Base-by-base conservation (phyloP, 192 early-diverging fungal species). In the Spinellus fusiger region DNA sequence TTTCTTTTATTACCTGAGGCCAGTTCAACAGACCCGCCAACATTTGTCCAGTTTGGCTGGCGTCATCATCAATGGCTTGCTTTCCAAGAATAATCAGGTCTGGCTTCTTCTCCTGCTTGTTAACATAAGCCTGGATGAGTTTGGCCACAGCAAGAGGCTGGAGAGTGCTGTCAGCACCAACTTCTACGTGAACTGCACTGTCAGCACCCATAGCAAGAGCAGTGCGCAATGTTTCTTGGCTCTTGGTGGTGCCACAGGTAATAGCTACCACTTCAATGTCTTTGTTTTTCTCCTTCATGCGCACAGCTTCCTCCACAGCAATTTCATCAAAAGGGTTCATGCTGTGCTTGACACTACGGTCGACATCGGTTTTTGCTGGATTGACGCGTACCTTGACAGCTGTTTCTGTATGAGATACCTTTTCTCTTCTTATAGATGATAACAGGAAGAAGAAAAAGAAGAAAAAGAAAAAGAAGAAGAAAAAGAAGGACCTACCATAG, bases 311-410 rank as follows among this genome's bases (percentile, higher is more conserved):
- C 71, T 99, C 95, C 12, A 97, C 78, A n/a, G 94, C 96, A 71
- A 99, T 99, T 70, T 99, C 96, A 73, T 97, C 95, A 75, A 99
- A 99, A 38, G 96, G 96, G 77, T 99, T 99, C 89, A 99, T 93
- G 65, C 89, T 91, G 84, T 99, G 96, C 84, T 96, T 96, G 59
- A 96, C 86, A 69, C 89, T 91, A 23, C 90, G 92, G 74, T 97
- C 96, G 68, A 99, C 93, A 61, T 82, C 89, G 5, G 84, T 83
- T 66, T 90, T 89, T 25, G 88, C 84, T 54, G 86, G 82, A 70
- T 90, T 90, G 32, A 99, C 95, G 54, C 95, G 91, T 76, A 97
- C 89, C 80, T 99, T 99, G 83, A 97, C 95, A 28, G 94, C 71
- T 73, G 46, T 53, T 54, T 20, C 37, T 46, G 12, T 62, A 40